Evolutionary conservation across 2,329 filamentous ascomycete genomes (phyloP).

Genomic region (Elsinoe perseae): DNA sequence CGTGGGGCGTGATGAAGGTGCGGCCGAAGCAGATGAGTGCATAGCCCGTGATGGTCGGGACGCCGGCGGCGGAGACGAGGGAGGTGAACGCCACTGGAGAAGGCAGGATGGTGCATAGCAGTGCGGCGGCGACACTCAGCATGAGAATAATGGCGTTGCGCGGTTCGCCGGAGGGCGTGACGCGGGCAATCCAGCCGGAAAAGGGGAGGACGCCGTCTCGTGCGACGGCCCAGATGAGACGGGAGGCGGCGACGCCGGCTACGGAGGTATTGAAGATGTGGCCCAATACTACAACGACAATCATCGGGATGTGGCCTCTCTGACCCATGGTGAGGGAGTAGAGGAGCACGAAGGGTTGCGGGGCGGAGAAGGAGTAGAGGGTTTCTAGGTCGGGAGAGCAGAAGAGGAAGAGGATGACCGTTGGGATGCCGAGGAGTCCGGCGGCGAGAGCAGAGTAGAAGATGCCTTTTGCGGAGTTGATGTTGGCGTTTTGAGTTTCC

Average conservation of each 20-base stretch:
- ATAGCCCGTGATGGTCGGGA: conserved; percentile 36
- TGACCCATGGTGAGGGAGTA: conserved; percentile 51
- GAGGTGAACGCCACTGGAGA: conserved; percentile 39
- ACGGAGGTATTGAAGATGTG: conserved; percentile 52
- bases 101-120: conserved; percentile 53
- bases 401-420: conserved; percentile 54
- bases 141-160: conserved; percentile 54
- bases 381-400: conserved; percentile 48
- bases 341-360: conserved; percentile 52
- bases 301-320: conserved; percentile 54
- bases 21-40: conserved; percentile 39
- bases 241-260: conserved; percentile 51
- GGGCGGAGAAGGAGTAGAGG: conserved; percentile 47
- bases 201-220: conserved; percentile 54
- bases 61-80: conserved; percentile 34
- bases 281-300: conserved; percentile 46
- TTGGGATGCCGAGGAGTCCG: conserved; percentile 47
- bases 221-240: conserved; percentile 56
- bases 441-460: conserved; percentile 54
- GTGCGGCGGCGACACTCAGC: conserved; percentile 46
- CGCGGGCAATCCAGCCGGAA: conserved; percentile 50
- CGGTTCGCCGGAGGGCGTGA: conserved; percentile 49
- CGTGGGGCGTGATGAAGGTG: conserved; percentile 31
- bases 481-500: conserved; percentile 51
- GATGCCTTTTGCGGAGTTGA: conserved; percentile 51